Conservation (phyloP, 2,329 filamentous ascomycete species). For the Phoma sp. region DNA sequence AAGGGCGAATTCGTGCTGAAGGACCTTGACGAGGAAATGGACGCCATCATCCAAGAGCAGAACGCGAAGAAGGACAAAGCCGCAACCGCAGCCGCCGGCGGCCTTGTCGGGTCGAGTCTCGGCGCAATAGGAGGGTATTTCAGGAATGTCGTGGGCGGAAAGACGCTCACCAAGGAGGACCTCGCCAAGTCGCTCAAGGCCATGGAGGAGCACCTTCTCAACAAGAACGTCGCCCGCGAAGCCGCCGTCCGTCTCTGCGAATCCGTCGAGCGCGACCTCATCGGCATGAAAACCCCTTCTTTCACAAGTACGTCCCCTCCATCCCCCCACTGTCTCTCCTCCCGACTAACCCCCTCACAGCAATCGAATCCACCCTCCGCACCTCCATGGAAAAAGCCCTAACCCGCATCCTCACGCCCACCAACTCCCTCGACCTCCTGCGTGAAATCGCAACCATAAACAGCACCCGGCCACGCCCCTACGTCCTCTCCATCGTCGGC, state of each 20-base stretch:
- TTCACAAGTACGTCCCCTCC: conserved; percentile 70
- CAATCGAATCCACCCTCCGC: conserved; percentile 80
- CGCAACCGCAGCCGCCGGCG: conserved; percentile 47
- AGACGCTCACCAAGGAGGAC: conserved; percentile 86
- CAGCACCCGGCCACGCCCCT: conserved; percentile 73
- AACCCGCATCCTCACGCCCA: conserved; percentile 94
- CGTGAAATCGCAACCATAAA: conserved; percentile 83
- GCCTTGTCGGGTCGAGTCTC: conserved; percentile 78
- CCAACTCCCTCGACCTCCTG: conserved; percentile 89
- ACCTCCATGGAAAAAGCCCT: conserved; percentile 90
- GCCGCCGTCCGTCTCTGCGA: conserved; percentile 90
- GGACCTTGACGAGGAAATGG: conserved; percentile 91
- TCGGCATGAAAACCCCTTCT: conserved; percentile 88
- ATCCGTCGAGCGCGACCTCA: conserved; percentile 85
- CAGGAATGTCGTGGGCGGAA: conserved; percentile 92
- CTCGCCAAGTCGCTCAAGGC: conserved; percentile 90
- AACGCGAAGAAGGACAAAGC: conserved; percentile 59
- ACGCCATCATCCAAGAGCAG: conserved; percentile 84
- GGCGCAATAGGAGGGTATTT: conserved; percentile 87
- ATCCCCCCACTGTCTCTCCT: neutral
- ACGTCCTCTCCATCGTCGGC: conserved; percentile 97
- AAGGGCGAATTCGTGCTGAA: conserved; percentile 94
- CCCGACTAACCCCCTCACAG: conserved; percentile 41
- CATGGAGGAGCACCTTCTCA: conserved; percentile 92
- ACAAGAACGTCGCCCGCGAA: conserved; percentile 96